A percentile compares a stretch with the other conserved stretches of the same genome.
Evolutionary conservation across 805 yeast species (phyloP).

Genomic region (Yamadazyma insecticola): DNA sequence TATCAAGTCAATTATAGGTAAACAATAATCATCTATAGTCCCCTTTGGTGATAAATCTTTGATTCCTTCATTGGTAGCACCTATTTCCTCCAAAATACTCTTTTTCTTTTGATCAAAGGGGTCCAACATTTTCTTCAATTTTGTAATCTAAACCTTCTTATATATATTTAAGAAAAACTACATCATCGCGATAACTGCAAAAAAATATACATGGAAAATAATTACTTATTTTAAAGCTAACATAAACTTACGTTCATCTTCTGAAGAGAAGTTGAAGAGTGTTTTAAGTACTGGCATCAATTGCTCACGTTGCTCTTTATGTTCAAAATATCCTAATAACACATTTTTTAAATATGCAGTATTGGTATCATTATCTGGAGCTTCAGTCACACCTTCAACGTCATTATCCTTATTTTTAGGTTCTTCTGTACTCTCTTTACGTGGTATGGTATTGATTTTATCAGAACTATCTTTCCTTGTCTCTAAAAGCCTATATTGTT

Average conservation of each 20-base stretch:
- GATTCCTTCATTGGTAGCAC: constrained; percentile 31
- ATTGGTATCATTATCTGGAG: constrained; percentile 11
- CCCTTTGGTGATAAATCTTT: constrained; percentile 87
- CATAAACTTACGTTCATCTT: constrained; percentile 72
- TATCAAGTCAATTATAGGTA: constrained; percentile 67
- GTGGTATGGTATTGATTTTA: no score
- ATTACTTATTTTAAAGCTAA: constrained; percentile 41
- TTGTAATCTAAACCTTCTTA: no score
- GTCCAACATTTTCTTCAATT: constrained; percentile 32
- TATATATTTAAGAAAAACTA: neutral
- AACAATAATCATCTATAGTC: constrained; percentile 66
- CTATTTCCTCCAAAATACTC: constrained; percentile 50
- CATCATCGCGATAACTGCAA: constrained; percentile 1
- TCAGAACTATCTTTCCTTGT: constrained; percentile 12
- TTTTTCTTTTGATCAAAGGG: constrained; percentile 67
- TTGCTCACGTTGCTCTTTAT: constrained; percentile 83
- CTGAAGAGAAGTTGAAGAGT: constrained; percentile 59
- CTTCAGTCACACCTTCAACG: constrained; percentile 9
- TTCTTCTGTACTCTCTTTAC: neutral
- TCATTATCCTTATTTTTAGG: neutral
- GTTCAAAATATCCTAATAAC: constrained; percentile 85
- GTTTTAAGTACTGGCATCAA: constrained; percentile 82
- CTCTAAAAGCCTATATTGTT: constrained; percentile 48
- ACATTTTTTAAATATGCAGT: constrained; percentile 85
- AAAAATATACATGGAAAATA: neutral